Evolutionary conservation across 768 basidiomycete species (phyloP), one percentile per base, ranked within the genome.

Genomic region (Roridomyces roridus): DNA sequence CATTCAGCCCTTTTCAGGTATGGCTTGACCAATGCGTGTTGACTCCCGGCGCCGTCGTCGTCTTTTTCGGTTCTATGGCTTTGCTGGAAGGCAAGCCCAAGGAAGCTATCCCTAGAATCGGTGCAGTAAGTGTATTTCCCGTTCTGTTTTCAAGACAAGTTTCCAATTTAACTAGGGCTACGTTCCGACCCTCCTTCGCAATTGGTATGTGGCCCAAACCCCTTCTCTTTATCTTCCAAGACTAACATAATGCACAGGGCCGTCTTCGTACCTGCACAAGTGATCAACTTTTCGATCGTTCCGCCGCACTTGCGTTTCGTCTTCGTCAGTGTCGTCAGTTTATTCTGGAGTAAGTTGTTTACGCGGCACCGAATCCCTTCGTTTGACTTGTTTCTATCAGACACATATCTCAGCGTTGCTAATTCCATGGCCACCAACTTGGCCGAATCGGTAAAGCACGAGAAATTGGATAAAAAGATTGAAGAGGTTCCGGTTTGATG

Each of bases 21-120:
- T 91, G 82, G 72, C 78, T 95, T 24, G 94, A 96, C 69, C 94
- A 96, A 73, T 82, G 84, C 6, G 64, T 91, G 12, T 75, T 92
- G 43, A 88, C 92, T 1, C 94, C 94, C 10, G 77, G 74, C 28
- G 80, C 77, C 1, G 77, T 83, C 2, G 74, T 74, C 3, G 80
- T 80, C 52, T 83, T 82, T 67, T 81, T 94, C 70, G 84, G 86
- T 11, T 82, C 86, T 0, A 93, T 94, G 88, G 86, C 89, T 29
- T 67, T 90, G 37, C 67, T 95, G 48, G 94, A 96, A 68, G 92
- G 92, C 25, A 88, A 90, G 64, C 80, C 77, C 0, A 53, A 76
- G 7, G 78, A 80, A 74, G 72, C 69, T 67, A 50, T 75, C 65
- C 61, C 84, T 65, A 62, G 91, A 75, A 63, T 80, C 12, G 62